phyloP scores from a whole-genome alignment of 139 green algal genomes.

The Medakamo hakoo region DNA sequence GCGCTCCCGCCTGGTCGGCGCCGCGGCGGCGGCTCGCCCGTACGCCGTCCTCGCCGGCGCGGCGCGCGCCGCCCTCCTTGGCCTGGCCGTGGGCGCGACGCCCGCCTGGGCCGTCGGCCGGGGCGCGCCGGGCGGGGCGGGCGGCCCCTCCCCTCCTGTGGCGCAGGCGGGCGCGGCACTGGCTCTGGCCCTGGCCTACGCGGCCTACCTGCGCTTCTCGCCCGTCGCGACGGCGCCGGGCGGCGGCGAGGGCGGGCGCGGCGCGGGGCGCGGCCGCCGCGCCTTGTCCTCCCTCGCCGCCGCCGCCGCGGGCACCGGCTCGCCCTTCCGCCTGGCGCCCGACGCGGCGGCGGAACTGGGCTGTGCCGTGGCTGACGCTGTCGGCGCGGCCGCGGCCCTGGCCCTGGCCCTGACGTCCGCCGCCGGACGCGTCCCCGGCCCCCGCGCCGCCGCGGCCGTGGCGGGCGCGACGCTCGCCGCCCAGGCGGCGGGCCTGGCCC shows the following conservation, averaged over 20 bases:
- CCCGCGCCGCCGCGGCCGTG: too few species aligned
- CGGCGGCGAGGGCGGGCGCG: too few species aligned
- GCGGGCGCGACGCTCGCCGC: not conserved
- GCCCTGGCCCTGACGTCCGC: not conserved
- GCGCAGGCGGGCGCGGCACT: not conserved
- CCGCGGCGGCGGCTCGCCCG: too few species aligned
- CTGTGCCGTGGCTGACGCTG: not conserved
- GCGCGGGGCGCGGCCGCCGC: too few species aligned
- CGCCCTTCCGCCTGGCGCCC: not conserved
- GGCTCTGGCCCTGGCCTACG: not conserved
- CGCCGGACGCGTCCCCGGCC: not conserved
- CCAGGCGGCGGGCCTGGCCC: not conserved
- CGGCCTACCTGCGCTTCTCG: not conserved
- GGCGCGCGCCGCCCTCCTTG: not conserved
- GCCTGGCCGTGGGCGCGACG: not conserved
- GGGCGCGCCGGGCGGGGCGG: too few species aligned
- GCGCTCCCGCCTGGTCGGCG: too few species aligned
- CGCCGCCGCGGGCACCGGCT: too few species aligned
- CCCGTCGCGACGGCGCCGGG: too few species aligned
- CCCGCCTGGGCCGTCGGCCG: too few species aligned
- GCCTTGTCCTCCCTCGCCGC: too few species aligned
- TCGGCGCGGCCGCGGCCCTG: not conserved
- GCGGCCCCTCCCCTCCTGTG: too few species aligned
- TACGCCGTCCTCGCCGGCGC: not conserved
- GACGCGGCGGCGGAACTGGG: not conserved